phyloP scores from a whole-genome alignment of 2,329 filamentous ascomycete species.

The Lachnellula suecica region DNA sequence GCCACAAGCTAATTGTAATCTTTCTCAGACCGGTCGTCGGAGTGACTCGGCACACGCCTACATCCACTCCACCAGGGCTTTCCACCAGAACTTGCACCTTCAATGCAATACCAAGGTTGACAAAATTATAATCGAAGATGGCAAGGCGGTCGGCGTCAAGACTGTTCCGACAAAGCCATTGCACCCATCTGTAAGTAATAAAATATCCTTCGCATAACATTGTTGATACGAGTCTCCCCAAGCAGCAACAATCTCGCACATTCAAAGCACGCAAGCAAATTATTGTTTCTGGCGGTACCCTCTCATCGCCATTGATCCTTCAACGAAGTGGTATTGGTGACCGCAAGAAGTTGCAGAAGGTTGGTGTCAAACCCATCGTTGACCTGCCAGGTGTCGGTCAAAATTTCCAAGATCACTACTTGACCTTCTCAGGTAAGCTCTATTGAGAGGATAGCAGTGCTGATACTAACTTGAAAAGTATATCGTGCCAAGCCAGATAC shows the following conservation, averaged over 20 bases:
- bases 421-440: constrained; percentile 43
- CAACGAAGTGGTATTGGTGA: constrained; percentile 62
- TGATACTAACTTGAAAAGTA: constrained; percentile 6
- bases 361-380: constrained; percentile 45
- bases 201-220: background rate
- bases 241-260: constrained; percentile 31
- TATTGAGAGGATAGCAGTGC: no score
- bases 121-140: constrained; percentile 54
- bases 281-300: constrained; percentile 40
- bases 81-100: constrained; percentile 59
- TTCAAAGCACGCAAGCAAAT: constrained; percentile 43
- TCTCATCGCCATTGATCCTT: constrained; percentile 44
- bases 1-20: background rate
- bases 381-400: constrained; percentile 52
- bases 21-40: constrained; percentile 59
- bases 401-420: constrained; percentile 56
- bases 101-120: constrained; percentile 57
- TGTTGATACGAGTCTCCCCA: constrained; percentile 23
- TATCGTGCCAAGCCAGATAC: constrained; percentile 48
- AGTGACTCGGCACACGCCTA: constrained; percentile 78
- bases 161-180: constrained; percentile 71
- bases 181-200: constrained; percentile 42
- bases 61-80: constrained; percentile 71
- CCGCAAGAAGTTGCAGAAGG: constrained; percentile 44
- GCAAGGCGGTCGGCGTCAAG: constrained; percentile 68